phyloP scores from a whole-genome alignment of 805 yeast genomes.

The Maudiozyma barnettii region DNA sequence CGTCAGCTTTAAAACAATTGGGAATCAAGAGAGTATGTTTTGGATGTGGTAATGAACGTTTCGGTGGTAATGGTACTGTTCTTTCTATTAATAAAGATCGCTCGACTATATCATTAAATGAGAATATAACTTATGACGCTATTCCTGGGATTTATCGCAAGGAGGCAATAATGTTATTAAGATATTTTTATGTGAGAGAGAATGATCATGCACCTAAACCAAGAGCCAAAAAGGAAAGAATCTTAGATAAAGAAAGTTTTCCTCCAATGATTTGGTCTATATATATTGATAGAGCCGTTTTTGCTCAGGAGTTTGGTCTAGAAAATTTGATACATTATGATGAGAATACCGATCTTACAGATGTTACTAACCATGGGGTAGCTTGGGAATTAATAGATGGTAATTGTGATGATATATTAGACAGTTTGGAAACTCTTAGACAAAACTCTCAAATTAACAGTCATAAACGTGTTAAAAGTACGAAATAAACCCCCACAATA shows the following conservation, averaged over 20 bases:
- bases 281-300: constrained; percentile 45
- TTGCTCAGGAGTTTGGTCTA: constrained; percentile 27
- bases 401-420: constrained; percentile 9
- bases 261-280: constrained; percentile 50
- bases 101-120: constrained; percentile 12
- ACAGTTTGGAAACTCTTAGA: constrained; percentile 4
- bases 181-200: constrained; percentile 78
- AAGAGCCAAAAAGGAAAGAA: constrained; percentile 60
- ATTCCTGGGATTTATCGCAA: constrained; percentile 71
- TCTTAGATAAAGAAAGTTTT: constrained; percentile 44
- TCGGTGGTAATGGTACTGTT: constrained; percentile 95
- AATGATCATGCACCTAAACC: constrained; percentile 81
- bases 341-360: constrained; percentile 12
- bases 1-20: constrained; percentile 76
- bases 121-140: constrained; percentile 23
- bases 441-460: background rate
- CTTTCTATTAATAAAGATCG: constrained; percentile 45
- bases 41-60: constrained; percentile 91
- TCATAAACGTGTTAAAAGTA: background rate
- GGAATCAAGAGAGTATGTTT: constrained; percentile 66
- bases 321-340: constrained; percentile 11
- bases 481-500: too few species aligned
- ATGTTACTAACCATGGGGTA: constrained; percentile 4
- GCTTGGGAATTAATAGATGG: constrained; percentile 23
- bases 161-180: constrained; percentile 72